Base-by-base conservation (phyloP, 2,329 filamentous ascomycete species). In the Ceratocystis alfenasii region DNA sequence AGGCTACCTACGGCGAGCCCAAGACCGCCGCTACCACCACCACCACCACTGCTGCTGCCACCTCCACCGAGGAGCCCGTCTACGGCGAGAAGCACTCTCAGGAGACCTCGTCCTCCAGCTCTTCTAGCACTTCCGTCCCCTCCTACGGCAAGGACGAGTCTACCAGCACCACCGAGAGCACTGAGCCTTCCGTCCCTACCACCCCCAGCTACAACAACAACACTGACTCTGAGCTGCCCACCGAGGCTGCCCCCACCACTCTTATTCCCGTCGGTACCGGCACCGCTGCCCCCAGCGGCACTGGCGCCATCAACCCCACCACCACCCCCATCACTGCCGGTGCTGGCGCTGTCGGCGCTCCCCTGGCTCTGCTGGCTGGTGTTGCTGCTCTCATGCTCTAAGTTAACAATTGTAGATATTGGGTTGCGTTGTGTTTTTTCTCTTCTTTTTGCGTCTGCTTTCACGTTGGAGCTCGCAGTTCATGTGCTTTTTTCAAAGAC, bases 121-220 rank as follows among this genome's bases (percentile, higher is more conserved):
- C 70, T 46, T 71, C 70, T 68, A 69, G 70, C 69, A 74, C 69
- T 63, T 65, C 69, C 53, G 68, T 64, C 44, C 10, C 20, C 48
- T 22, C 36, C n/a, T 68, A 74, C 71, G 66, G 55, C 28, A 28
- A 59, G 28, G 17, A 25, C 10, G 45, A 50, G 44, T 41, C n/a
- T 28, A 12, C 55, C 70, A 66, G 70, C 68, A 72, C 71, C 59
- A 75, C 71, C 69, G 71, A 70, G 64, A 69, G 71, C 62, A 67
- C 71, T 44, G 72, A 71, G 68, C 69, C 70, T 69, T 73, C 36
- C 10, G 12, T 15, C 10, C 10, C 70, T 64, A 66, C 67, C 60
- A 66, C 64, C 48, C 55, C 55, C 55, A 59, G 55, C 55, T 59
- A 59, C 55, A 33, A 10, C 28, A 65, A 68, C 63, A 62, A 65